Percentiles rank a stretch among this genome's conserved stretches.
Conservation (phyloP, 768 basidiomycete genomes). For the Russula dissimulans region DNA sequence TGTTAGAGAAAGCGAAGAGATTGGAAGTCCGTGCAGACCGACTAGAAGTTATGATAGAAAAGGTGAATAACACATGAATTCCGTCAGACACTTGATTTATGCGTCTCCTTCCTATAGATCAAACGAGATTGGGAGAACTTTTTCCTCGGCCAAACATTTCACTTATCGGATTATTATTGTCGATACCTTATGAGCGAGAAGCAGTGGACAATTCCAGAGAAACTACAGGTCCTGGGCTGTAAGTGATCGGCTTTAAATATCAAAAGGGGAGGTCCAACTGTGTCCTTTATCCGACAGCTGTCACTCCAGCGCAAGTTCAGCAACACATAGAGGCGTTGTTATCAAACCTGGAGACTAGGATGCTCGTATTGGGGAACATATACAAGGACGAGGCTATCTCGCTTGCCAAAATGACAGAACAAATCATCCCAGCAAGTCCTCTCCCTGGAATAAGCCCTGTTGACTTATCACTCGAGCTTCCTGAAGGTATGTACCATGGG, state of each 20-base stretch:
- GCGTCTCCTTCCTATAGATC: slow-evolving; percentile 34
- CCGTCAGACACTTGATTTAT: background rate
- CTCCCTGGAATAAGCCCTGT: slow-evolving; percentile 46
- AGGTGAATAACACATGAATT: slow-evolving; percentile 37
- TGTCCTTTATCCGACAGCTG: slow-evolving; percentile 34
- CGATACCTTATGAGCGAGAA: slow-evolving; percentile 61
- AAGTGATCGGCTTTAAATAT: slow-evolving; percentile 25
- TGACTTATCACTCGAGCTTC: slow-evolving; percentile 51
- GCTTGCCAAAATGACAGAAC: slow-evolving; percentile 65
- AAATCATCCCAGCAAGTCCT: slow-evolving; percentile 46
- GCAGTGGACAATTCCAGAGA: slow-evolving; percentile 72
- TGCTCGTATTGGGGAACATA: slow-evolving; percentile 78
- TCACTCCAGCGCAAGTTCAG: slow-evolving; percentile 65
- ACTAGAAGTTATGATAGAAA: slow-evolving; percentile 75
- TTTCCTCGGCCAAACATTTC: slow-evolving; percentile 74
- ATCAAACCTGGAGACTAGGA: slow-evolving; percentile 55
- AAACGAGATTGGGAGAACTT: slow-evolving; percentile 81
- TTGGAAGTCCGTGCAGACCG: slow-evolving; percentile 61
- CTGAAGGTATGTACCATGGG: slow-evolving; percentile 40
- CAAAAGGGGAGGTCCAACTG: background rate
- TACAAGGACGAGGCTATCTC: slow-evolving; percentile 71
- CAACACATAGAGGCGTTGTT: slow-evolving; percentile 51
- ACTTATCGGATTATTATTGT: slow-evolving; percentile 66
- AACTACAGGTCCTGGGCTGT: slow-evolving; percentile 67
- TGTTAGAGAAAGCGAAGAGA: slow-evolving; percentile 58